Evolutionary conservation across 2,329 filamentous ascomycete species (phyloP), one percentile per base, ranked within the genome.

Genomic region (Mycocentrospora acerina): DNA sequence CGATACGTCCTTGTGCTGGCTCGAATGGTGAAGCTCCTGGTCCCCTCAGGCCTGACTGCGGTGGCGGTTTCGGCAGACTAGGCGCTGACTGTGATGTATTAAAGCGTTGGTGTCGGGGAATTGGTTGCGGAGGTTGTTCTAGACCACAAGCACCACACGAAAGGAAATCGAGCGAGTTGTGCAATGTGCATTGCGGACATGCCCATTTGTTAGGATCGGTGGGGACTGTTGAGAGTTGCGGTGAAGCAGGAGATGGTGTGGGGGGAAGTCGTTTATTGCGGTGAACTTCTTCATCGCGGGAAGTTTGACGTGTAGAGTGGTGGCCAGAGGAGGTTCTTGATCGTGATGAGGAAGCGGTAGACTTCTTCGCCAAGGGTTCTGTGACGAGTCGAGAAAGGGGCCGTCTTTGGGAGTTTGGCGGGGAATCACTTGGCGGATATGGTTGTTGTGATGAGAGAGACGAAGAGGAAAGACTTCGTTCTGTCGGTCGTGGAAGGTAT

Each of bases 151-250:
- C 81, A 42, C 81, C 81, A 60, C 81, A 85, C 29, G 74, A 73
- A 9, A 83, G 72, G 48, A 75, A 81, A 17, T 74, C 73, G n/a
- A 77, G 54, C 1, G 79, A 76, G 44, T 85, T 85, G 42, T 79
- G 72, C 25, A 83, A 74, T 0, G 81, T 85, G 63, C 81, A 85
- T 42, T 76, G 71, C 9, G 75, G 70, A 55, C 81, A 85, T 16
- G 73, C 71, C 81, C 81, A 85, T 28, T 74, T 68, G 36, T 70
- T 56, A 3, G 60, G 55, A 25, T 58, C 55, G 4, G 51, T 46
- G n/a, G 57, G 60, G 19, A 59, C 46, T 27, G 36, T 42, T 24
- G 40, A 30, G 12, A 42, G 28, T 32, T 44, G 44, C 24, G 51
- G 46, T n/a, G 50, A 52, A n/a, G 48, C 33, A 15, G 34, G 57